Base-by-base conservation (phyloP, 2,329 filamentous ascomycete species). In the Colletotrichum paranaense region DNA sequence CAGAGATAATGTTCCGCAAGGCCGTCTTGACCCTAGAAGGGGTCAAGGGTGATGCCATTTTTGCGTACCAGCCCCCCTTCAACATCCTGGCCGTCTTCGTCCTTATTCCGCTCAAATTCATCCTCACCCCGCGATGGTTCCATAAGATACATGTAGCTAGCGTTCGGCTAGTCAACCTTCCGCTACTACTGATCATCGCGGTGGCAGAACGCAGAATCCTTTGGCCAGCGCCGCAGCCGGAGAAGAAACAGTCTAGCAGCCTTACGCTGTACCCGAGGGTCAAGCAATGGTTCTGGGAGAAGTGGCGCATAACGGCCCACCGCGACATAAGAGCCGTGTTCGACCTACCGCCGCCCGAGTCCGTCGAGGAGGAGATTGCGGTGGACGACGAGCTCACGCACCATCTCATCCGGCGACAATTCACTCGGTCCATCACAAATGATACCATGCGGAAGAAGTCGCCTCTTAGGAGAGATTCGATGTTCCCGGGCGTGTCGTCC, bases 111-210 rank as follows among this genome's bases (percentile, higher is more conserved):
- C 87, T 97, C 74, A 95, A 95, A 77, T 94, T 94, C 77, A 77
- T 94, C n/a, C 86, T 95, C 46, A 91, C 91, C n/a, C 91, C 93
- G 0, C 91, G 94, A 57, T 96, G 94, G 94, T 97, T 97, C 80
- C 94, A 97, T 85, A 97, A 96, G 83, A 93, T 96, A 78, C 95
- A 97, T 79, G 94, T 97, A 70, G 90, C 91, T 71, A 89, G 90
- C 11, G 92, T 97, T 26, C 91, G 94, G 49, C 84, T 91, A 9
- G 88, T 95, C 78, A 97, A 97, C 81, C 86, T 93, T 2, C 94
- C 94, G 0, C 85, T 95, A 5, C 86, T 97, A 1, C 86, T 96
- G 4, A 77, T 92, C 73, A 93, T 97, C 73, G 90, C 92, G 22
- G 83, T 92, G 24, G 88, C 92, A 74, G 94, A 97, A 81, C 90